A percentile compares a stretch with the other conserved stretches of the same genome.
phyloP scores from a whole-genome alignment of 768 basidiomycete species.

The Termitomyces sp. region DNA sequence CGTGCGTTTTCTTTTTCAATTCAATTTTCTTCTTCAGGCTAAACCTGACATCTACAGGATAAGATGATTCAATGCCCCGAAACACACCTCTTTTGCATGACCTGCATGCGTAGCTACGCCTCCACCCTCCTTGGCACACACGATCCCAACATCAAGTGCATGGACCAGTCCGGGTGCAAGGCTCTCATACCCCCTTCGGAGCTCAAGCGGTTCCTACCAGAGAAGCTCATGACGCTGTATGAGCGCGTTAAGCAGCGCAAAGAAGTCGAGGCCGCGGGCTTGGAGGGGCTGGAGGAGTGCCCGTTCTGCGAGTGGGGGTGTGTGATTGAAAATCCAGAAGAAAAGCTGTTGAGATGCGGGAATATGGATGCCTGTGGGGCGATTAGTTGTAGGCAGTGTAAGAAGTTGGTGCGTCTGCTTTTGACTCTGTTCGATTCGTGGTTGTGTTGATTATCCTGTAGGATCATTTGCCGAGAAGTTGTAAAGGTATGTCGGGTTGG shows the following conservation, averaged over 20 bases:
- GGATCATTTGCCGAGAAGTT: constrained; percentile 81
- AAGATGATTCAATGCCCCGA: constrained; percentile 89
- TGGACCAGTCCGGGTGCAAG: constrained; percentile 74
- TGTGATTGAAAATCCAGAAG: constrained; percentile 62
- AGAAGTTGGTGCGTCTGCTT: constrained; percentile 49
- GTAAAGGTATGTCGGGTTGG: constrained; percentile 48
- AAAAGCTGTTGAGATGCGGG: constrained; percentile 54
- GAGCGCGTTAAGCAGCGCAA: constrained; percentile 71
- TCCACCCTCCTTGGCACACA: constrained; percentile 62
- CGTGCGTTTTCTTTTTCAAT: constrained; percentile 38
- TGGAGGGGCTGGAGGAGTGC: constrained; percentile 84
- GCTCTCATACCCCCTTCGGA: constrained; percentile 64
- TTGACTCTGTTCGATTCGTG: neutral
- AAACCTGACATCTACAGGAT: constrained; percentile 35
- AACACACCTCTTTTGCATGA: constrained; percentile 78
- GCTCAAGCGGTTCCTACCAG: constrained; percentile 58
- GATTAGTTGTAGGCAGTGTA: constrained; percentile 77
- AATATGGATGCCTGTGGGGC: constrained; percentile 65
- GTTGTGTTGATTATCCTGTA: constrained; percentile 15
- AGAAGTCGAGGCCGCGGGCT: constrained; percentile 70
- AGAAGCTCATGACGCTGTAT: constrained; percentile 64
- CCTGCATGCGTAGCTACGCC: constrained; percentile 66
- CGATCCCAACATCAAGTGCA: constrained; percentile 63
- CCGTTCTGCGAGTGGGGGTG: constrained; percentile 87
- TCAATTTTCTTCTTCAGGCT: neutral